Evolutionary conservation across 2,329 filamentous ascomycete genomes (phyloP), one percentile per base, ranked within the genome.

Genomic region (Hypomyces perniciosus): DNA sequence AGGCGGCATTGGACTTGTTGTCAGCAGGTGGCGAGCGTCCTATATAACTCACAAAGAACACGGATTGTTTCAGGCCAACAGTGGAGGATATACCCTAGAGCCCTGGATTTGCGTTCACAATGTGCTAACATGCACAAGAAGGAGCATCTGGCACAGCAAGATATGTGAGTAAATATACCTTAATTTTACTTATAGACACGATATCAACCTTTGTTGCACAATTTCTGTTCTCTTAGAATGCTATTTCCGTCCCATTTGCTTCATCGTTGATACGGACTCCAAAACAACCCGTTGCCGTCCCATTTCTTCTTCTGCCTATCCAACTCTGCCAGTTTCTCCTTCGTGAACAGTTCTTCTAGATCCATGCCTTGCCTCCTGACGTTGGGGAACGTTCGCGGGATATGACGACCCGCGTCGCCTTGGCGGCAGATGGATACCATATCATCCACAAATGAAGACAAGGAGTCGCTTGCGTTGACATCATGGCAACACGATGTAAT

Each of bases 251-350:
- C 39, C 27, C 7, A 13, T 26, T 26, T 20, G 20, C 20, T 20
- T 51, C n/a, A 48, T 20, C 8, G 31, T 35, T 44, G 45, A 44
- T 57, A 62, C 8, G 61, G 61, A 27, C 46, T 62, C 62, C 62
- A 65, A 45, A 65, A 65, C 0, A 65, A 9, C 0, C 54, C 52
- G 1, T 59, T 54, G 4, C 42, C 12, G 48, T 65, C 62, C 62
- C 62, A 65, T 6, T 27, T 35, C 40, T 13, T 33, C 48, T 64
- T 62, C 5, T 60, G 40, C n/a, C 34, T 46, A 31, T 9, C 55
- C 26, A 63, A 13, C 39, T 56, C 50, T 6, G 40, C 50, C 29
- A 63, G 31, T 30, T 43, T 57, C 1, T 56, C 52, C 1, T 45
- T 29, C 6, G 46, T 43, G 33, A 59, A 57, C 44, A 64, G 46